Evolutionary conservation across 495 filamentous ascomycete genomes (phyloP).

Genomic region (Daldinia concentrica): DNA sequence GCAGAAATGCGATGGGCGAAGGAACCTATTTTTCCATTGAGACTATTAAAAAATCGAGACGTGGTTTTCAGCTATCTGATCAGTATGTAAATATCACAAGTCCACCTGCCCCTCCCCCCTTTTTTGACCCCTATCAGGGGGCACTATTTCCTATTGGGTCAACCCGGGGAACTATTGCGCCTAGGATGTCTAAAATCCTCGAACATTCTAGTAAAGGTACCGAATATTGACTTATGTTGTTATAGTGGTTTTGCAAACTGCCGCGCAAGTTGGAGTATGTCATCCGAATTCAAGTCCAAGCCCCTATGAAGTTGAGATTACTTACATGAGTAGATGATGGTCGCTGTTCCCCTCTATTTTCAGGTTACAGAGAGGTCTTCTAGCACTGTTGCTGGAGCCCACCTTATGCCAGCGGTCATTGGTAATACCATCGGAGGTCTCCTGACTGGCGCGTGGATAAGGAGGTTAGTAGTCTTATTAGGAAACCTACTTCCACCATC

Average conservation of each 20-base stretch:
- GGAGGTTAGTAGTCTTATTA: conserved; percentile 40
- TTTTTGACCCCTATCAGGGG: no score
- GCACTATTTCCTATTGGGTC: no score
- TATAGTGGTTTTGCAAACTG: conserved; percentile 57
- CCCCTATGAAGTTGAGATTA: not conserved
- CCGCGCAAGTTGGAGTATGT: conserved; percentile 66
- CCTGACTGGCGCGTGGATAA: conserved; percentile 66
- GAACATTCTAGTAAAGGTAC: no score
- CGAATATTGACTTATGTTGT: not conserved
- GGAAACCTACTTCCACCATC: not conserved
- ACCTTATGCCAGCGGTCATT: conserved; percentile 70
- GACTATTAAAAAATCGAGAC: conserved; percentile 64
- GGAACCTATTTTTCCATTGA: conserved; percentile 70
- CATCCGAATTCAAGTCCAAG: conserved; percentile 39
- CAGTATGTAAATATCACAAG: conserved; percentile 10
- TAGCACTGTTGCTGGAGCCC: conserved; percentile 65
- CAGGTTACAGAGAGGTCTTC: conserved; percentile 67
- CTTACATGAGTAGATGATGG: conserved; percentile 57
- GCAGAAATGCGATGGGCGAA: conserved; percentile 61
- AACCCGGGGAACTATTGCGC: no score
- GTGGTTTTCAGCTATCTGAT: conserved; percentile 65
- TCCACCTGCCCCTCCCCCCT: no score
- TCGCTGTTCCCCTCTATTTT: conserved; percentile 74
- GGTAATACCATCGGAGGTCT: conserved; percentile 73
- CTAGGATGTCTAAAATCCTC: no score